Evolutionary conservation across 345 rosid species (phyloP).

Genomic region (Hypericum perforatum): DNA sequence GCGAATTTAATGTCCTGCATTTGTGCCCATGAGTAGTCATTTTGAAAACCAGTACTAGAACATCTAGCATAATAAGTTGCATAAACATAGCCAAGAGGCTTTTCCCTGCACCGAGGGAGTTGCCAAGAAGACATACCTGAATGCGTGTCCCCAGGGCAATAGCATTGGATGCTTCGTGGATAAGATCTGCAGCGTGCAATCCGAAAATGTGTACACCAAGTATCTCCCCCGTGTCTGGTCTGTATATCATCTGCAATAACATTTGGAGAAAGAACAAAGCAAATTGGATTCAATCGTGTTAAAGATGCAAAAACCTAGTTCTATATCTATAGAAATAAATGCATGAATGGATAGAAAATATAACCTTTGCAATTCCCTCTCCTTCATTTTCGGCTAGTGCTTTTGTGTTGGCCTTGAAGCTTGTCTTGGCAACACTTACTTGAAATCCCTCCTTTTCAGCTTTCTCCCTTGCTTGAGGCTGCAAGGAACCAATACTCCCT

Average conservation of each 20-base stretch:
- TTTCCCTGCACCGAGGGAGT: too few species aligned
- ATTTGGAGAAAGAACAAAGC: not conserved
- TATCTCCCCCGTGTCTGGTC: constrained; percentile 94
- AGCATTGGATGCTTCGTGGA: constrained; percentile 99
- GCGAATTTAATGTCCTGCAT: constrained; percentile 83
- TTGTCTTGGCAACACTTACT: constrained; percentile 76
- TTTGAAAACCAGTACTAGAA: too few species aligned
- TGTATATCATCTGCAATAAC: constrained; percentile 71
- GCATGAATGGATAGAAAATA: not conserved
- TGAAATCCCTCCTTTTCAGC: constrained; percentile 88
- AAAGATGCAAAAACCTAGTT: too few species aligned
- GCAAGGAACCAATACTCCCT: constrained; percentile 16
- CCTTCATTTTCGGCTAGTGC: constrained; percentile 98
- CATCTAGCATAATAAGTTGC: too few species aligned
- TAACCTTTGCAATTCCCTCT: constrained; percentile 96
- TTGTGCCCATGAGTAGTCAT: too few species aligned
- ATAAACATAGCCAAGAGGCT: too few species aligned
- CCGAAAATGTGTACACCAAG: constrained; percentile 97
- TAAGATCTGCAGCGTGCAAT: constrained; percentile 96
- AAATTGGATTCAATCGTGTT: not conserved
- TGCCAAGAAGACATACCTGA: constrained; percentile 36
- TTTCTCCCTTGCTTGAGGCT: constrained; percentile 99
- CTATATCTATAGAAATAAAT: too few species aligned
- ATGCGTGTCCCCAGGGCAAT: constrained; percentile 80
- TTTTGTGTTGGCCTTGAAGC: constrained; percentile 98